Evolutionary conservation across 2,329 filamentous ascomycete genomes (phyloP).

Genomic region (Botrytis pseudocinerea): DNA sequence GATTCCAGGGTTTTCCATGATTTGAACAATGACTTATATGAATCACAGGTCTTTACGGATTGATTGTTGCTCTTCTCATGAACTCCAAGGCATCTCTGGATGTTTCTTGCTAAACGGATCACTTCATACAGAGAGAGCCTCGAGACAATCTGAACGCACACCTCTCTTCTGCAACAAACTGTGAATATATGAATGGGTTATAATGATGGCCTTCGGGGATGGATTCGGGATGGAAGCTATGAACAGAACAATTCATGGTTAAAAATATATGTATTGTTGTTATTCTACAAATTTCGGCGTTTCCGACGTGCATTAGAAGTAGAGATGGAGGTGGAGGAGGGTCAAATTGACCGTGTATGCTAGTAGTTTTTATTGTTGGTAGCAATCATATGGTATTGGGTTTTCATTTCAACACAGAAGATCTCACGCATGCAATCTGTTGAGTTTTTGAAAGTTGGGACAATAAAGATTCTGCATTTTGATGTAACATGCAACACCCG

Average conservation of each 20-base stretch:
- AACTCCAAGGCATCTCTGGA: slow-evolving; percentile 84
- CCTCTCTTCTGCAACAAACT: slow-evolving; percentile 33
- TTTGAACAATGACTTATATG: slow-evolving; percentile 36
- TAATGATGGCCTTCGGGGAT: slow-evolving; percentile 36
- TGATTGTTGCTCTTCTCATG: slow-evolving; percentile 99
- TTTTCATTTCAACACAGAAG: slow-evolving; percentile 23
- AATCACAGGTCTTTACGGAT: slow-evolving; percentile 84
- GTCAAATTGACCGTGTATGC: slow-evolving; percentile 39
- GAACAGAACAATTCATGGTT: slow-evolving; percentile 29
- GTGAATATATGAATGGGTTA: slow-evolving; percentile 35
- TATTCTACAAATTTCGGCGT: slow-evolving; percentile 37
- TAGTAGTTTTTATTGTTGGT: slow-evolving; percentile 39
- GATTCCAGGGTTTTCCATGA: not conserved
- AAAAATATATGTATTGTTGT: slow-evolving; percentile 40
- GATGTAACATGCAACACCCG: not conserved
- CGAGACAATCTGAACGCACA: slow-evolving; percentile 36
- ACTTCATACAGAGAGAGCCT: slow-evolving; percentile 32
- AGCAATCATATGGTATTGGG: slow-evolving; percentile 33
- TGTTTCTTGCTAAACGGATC: slow-evolving; percentile 56
- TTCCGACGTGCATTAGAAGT: slow-evolving; percentile 41
- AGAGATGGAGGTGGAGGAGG: slow-evolving; percentile 36
- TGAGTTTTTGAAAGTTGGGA: not conserved
- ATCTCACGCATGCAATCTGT: not conserved
- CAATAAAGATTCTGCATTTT: not conserved
- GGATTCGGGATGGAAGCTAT: slow-evolving; percentile 29